Conservation (phyloP, 1,284 basidiomycete genomes). For the Wolfiporia cocos region DNA sequence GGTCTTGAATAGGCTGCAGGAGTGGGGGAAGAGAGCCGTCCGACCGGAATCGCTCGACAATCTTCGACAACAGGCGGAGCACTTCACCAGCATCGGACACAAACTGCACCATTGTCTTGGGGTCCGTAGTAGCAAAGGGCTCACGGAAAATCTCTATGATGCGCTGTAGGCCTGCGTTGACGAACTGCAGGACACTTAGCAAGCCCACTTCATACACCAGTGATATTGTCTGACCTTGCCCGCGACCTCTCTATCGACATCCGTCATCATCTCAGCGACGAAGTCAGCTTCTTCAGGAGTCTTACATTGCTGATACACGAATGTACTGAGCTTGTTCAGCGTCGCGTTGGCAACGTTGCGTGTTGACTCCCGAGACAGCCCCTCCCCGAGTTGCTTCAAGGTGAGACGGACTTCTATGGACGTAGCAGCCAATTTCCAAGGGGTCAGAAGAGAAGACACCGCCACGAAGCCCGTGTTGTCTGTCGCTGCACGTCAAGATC, state of each 20-base stretch:
- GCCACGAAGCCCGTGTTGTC: conserved; percentile 54
- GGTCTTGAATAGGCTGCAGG: conserved; percentile 48
- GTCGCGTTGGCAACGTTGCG: conserved; percentile 46
- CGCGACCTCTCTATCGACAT: conserved; percentile 57
- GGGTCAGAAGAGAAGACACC: conserved; percentile 60
- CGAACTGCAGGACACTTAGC: conserved; percentile 41
- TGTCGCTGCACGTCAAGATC: conserved; percentile 25
- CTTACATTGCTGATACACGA: conserved; percentile 65
- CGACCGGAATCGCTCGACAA: conserved; percentile 58
- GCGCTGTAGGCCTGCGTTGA: conserved; percentile 66
- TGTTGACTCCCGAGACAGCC: conserved; percentile 49
- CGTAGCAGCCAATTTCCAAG: conserved; percentile 77
- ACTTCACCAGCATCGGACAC: conserved; percentile 60
- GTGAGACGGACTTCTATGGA: conserved; percentile 72
- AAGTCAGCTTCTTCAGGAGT: conserved; percentile 74
- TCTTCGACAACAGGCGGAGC: conserved; percentile 60
- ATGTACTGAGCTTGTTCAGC: conserved; percentile 56
- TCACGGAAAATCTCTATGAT: conserved; percentile 52
- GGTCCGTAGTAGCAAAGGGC: conserved; percentile 21
- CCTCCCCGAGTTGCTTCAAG: conserved; percentile 62
- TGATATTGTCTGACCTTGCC: conserved; percentile 44
- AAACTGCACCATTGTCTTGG: conserved; percentile 29
- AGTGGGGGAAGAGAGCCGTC: conserved; percentile 41
- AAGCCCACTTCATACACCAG: neutral
- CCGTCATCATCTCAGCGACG: conserved; percentile 70